A percentile compares a stretch with the other conserved stretches of the same genome.
These are phyloP conservation scores for Aspergillus thermomutatus DNA, from an alignment of 2,329 filamentous ascomycete genomes.

Conservation along the genomic window DNA sequence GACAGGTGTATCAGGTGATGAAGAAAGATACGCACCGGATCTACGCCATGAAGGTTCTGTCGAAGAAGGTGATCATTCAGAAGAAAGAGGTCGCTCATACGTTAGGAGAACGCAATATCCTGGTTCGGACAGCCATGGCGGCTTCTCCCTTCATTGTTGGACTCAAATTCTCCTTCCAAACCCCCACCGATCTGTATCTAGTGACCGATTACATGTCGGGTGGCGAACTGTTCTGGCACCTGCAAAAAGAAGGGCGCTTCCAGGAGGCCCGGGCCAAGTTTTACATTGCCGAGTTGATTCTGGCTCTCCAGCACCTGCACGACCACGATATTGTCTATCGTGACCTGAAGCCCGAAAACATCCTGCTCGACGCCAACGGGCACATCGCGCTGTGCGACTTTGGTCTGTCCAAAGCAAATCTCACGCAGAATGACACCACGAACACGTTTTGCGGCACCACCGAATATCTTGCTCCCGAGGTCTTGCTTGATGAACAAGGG, in stretches of 20 bases:
- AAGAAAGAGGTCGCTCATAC: constrained; percentile 99
- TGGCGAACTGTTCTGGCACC: constrained; percentile 96
- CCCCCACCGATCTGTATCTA: constrained; percentile 92
- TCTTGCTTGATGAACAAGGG: constrained; percentile 89
- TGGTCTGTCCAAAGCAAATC: constrained; percentile 92
- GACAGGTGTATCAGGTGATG: constrained; percentile 95
- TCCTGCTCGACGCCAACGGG: constrained; percentile 91
- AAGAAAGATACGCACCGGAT: constrained; percentile 96
- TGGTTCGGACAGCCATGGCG: constrained; percentile 91
- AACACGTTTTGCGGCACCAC: constrained; percentile 99
- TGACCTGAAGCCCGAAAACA: constrained; percentile 96
- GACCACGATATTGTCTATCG: constrained; percentile 97
- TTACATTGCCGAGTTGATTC: constrained; percentile 95
- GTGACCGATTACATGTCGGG: constrained; percentile 99
- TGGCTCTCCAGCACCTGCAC: constrained; percentile 92
- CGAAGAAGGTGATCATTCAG: constrained; percentile 99
- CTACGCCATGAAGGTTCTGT: constrained; percentile 98
- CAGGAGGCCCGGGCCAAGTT: constrained; percentile 94
- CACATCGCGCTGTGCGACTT: constrained; percentile 98
- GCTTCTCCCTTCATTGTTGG: constrained; percentile 98
- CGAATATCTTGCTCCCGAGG: constrained; percentile 93
- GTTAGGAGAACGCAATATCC: constrained; percentile 92
- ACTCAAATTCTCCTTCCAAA: constrained; percentile 98
- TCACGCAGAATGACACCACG: constrained; percentile 95
- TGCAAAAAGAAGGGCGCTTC: constrained; percentile 95